Evolutionary conservation across 805 yeast genomes (phyloP), one percentile per base, ranked within the genome.

Genomic region (Candida vaughaniae): DNA sequence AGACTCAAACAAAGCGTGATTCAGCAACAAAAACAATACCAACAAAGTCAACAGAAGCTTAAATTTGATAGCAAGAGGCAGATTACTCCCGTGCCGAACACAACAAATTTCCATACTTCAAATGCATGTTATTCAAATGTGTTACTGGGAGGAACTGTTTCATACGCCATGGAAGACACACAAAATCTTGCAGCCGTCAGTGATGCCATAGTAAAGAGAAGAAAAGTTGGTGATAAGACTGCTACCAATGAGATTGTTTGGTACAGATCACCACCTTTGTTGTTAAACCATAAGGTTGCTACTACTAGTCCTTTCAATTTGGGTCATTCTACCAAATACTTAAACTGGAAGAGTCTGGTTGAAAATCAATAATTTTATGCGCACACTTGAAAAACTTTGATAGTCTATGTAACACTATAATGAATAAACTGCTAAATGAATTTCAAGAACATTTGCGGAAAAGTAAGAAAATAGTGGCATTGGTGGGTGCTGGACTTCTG

Each of bases 401-500:
- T n/a, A n/a, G n/a, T n/a, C n/a, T n/a, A n/a, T 20, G 10, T 18
- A 20, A 5, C 6, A n/a, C 16, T 30, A 28, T 18, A 17, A 36
- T 41, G 44, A 45, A 45, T 18, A 41, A 39, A 30, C 41, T 33
- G 41, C 4, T 64, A 30, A 33, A 31, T 4, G 69, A 68, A 48
- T 80, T 82, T 54, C 87, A 79, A 32, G 68, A 65, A 6, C 69
- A 73, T 42, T 59, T 78, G 10, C 47, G 57, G 17, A 54, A 58
- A 16, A 70, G 78, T 33, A 64, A 64, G 38, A 71, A 73, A 25
- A 70, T 81, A 10, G 62, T 82, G 12, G 85, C 84, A 3, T 63
- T 83, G 4, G 85, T 83, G 2, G 96, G 96, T 1, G 90, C 95
- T 2, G 96, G 96, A 0, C 69, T 88, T 9, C 80, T 90, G 3